phyloP scores from a whole-genome alignment of 78 protist species.

The Dictyostelium firmibasis region DNA sequence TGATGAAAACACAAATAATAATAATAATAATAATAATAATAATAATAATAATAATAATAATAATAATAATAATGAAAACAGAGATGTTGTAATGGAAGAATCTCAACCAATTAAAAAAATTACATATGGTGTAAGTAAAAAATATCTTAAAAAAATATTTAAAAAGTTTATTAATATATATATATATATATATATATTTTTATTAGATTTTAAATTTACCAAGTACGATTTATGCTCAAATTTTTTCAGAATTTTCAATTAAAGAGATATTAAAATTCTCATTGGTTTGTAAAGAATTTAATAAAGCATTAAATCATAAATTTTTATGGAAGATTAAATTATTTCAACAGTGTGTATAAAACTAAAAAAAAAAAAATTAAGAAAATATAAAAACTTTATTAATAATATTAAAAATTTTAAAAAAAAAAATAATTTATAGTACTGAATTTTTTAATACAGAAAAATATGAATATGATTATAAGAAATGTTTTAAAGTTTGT shows the following conservation, averaged over 20 bases:
- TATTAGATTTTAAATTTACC: constrained; percentile 21
- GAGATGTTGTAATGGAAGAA: not conserved
- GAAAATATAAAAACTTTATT: not conserved
- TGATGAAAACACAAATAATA: constrained; percentile 25
- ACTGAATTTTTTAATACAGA: constrained; percentile 43
- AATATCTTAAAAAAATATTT: not conserved
- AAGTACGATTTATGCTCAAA: constrained; percentile 29
- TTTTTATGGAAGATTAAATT: constrained; percentile 62
- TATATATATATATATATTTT: too few relatives aligned
- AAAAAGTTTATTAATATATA: too few relatives aligned
- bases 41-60: constrained; percentile 19
- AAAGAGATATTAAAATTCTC: constrained; percentile 1
- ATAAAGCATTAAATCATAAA: not conserved
- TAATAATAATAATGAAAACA: not conserved
- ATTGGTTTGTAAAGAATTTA: constrained; percentile 31
- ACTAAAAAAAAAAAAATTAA: not conserved
- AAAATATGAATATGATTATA: constrained; percentile 48
- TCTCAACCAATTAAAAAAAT: not conserved
- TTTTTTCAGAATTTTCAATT: not conserved
- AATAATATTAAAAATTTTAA: not conserved
- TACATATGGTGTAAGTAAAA: not conserved
- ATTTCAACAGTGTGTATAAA: constrained; percentile 28
- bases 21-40: constrained; percentile 28
- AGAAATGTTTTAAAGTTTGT: constrained; percentile 20
- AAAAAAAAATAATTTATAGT: not conserved